Percentiles rank a stretch among this genome's conserved stretches.
Conservation (phyloP, 2,329 filamentous ascomycete genomes). For the Colletotrichum sp. region DNA sequence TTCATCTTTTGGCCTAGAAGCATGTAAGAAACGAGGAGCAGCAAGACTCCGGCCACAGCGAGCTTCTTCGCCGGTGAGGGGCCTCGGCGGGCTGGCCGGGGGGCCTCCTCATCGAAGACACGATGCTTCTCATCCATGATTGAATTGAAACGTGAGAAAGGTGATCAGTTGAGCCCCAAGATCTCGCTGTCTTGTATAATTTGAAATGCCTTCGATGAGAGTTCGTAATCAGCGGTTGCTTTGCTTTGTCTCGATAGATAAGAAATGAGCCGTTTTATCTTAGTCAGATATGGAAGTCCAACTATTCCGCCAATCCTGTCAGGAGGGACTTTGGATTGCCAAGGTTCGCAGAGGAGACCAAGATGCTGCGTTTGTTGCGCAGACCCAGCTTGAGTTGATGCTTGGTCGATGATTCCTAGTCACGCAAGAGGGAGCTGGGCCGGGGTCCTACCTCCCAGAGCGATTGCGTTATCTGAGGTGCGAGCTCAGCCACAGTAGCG, state of each 20-base stretch:
- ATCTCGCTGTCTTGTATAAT: background rate
- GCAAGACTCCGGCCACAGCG: conserved; percentile 16
- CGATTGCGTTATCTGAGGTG: background rate
- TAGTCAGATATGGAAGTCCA: background rate
- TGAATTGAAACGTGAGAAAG: background rate
- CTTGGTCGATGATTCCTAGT: background rate
- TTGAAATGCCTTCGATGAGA: background rate
- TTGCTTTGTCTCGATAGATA: background rate
- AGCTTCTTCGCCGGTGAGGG: conserved; percentile 1
- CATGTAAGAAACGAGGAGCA: conserved; percentile 13
- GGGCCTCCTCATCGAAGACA: background rate
- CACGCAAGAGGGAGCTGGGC: background rate
- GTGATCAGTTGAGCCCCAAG: background rate
- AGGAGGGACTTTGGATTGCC: background rate
- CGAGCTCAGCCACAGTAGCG: background rate
- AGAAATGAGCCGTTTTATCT: background rate
- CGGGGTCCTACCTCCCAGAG: background rate
- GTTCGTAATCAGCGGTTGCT: background rate
- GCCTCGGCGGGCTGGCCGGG: background rate
- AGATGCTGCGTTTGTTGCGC: background rate
- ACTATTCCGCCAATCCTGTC: background rate
- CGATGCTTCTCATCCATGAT: conserved; percentile 5
- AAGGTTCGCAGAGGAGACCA: background rate
- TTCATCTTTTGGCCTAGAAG: conserved; percentile 2
- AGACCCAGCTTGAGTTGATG: background rate